Evolutionary conservation across 2,329 filamentous ascomycete species (phyloP).

Genomic region (Bipolaris oryzae): DNA sequence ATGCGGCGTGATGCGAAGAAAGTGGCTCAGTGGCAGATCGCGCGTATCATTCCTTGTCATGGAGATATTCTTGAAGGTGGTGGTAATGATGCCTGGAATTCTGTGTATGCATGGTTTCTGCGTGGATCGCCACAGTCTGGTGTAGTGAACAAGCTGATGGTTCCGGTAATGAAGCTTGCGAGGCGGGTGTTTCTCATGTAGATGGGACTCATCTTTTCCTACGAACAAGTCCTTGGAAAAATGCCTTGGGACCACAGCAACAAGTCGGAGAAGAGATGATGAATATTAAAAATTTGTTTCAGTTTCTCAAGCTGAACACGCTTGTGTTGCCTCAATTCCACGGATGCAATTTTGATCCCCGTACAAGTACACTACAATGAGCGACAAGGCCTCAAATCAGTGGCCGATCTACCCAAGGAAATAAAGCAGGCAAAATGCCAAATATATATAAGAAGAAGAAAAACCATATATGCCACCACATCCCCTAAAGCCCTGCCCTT

Average conservation of each 20-base stretch:
- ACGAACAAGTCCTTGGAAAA: background rate
- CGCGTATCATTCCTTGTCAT: slow-evolving; percentile 23
- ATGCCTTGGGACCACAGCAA: background rate
- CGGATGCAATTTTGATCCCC: too few species aligned
- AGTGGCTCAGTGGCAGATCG: slow-evolving; percentile 22
- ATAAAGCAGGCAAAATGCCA: background rate
- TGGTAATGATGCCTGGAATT: slow-evolving; percentile 14
- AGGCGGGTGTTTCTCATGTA: slow-evolving; percentile 20
- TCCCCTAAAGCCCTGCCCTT: background rate
- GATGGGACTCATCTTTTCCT: background rate
- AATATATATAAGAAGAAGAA: background rate
- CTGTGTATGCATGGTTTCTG: slow-evolving; percentile 21
- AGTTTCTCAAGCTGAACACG: too few species aligned
- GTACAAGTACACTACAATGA: too few species aligned
- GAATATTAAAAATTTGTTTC: too few species aligned
- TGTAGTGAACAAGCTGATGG: background rate
- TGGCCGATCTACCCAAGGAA: background rate
- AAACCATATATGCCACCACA: background rate
- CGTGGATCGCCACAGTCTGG: background rate
- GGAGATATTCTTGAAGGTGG: slow-evolving; percentile 17
- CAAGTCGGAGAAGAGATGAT: too few species aligned
- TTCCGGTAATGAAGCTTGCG: slow-evolving; percentile 13
- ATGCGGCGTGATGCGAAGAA: slow-evolving; percentile 23
- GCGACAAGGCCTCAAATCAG: too few species aligned
- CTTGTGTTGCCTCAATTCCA: too few species aligned